Evolutionary conservation across 371 early-diverging fungal genomes (phyloP).

Genomic region (Apophysomyces variabilis): DNA sequence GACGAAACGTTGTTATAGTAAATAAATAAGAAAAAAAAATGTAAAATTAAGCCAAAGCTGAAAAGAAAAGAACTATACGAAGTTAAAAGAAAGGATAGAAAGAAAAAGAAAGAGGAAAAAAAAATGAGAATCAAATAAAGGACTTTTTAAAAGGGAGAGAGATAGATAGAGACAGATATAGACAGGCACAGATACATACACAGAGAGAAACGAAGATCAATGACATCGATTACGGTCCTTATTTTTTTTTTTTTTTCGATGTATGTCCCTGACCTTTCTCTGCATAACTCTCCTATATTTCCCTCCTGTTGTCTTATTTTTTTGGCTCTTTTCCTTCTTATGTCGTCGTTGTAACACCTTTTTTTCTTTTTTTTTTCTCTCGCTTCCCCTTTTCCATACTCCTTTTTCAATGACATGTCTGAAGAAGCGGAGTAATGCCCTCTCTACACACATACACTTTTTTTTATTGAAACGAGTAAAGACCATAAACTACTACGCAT

Average conservation of each 20-base stretch:
- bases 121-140: not conserved
- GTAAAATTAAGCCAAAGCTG: not conserved
- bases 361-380: no score
- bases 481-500: not conserved
- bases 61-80: not conserved
- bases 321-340: not conserved
- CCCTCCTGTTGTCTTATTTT: conserved; percentile 10
- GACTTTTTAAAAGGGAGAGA: conserved; percentile 1
- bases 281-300: conserved; percentile 7
- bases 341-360: conserved; percentile 6
- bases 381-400: not conserved
- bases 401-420: conserved; percentile 1
- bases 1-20: not conserved
- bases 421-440: not conserved
- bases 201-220: not conserved
- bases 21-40: no score
- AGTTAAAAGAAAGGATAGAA: not conserved
- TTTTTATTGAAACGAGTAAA: no score
- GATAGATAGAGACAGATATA: no score
- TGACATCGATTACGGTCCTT: not conserved
- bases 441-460: no score
- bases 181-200: no score
- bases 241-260: not conserved
- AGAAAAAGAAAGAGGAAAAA: not conserved
- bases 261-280: not conserved